Evolutionary conservation across 1,139 yeast species (phyloP), one percentile per base, ranked within the genome.

Genomic region (Suhomyces bribrorum): DNA sequence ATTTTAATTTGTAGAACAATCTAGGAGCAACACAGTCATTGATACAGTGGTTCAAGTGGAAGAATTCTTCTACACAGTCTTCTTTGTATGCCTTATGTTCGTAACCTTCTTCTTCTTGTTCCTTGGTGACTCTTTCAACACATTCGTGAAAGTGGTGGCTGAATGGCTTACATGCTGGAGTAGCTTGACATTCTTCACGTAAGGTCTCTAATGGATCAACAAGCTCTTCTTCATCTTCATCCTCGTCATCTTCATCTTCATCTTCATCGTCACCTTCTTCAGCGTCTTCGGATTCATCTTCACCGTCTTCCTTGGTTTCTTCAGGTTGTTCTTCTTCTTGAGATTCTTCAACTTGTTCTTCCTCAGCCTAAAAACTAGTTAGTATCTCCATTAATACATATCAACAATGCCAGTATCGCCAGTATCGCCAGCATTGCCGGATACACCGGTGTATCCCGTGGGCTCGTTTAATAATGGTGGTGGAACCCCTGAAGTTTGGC

Each of bases 21-120:
- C 82, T 83, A 68, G 96, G 96, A 46, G 96, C 92, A 60, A 87
- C 89, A 74, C 96, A 83, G 63, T 86, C 92, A 68, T 87, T 88
- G 59, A 90, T 61, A 75, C 95, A 88, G 69, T 92, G 97, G 66
- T 87, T 87, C 64, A 89, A 77, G 71, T 92, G 97, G 90, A 90
- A 90, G 72, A 85, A 92, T 72, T 92, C 98, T 70, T 92, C 97
- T 49, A 90, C 84, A 75, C 98, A 92, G 70, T 90, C 96, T 73
- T 90, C 97, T 71, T 90, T 89, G 76, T 87, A 77, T n/a, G 75
- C 82, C 59, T 77, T 77, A 41, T 83, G 81, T 26, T 71, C 96
- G 63, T 90, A 89, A 49, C 73, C 95, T 52, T 79, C 84, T 58
- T 87, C 90, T 70, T 87, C 86, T 74, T 75, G 78, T 58, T 83